phyloP scores from a whole-genome alignment of 805 yeast genomes.

The Yarrowia divulgata region DNA sequence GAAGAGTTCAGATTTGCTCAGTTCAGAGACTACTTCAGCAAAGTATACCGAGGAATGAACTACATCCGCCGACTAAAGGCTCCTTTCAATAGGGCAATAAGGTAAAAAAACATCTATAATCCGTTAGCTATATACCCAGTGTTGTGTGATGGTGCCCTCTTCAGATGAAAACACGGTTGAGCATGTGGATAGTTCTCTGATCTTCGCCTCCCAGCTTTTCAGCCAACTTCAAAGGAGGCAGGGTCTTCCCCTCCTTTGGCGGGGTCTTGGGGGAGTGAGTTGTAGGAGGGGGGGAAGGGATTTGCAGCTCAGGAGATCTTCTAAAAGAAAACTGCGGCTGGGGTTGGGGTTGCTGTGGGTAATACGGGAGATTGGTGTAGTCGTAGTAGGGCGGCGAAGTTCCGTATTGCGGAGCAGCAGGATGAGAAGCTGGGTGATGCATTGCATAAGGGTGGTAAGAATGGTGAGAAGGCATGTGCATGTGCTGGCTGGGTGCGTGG shows the following conservation, averaged over 20 bases:
- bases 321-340: slow-evolving; percentile 24
- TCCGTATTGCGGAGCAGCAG: slow-evolving; percentile 29
- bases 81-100: not conserved
- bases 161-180: slow-evolving; percentile 32
- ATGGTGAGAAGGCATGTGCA: slow-evolving; percentile 31
- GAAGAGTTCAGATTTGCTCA: too few relatives aligned
- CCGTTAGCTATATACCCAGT: slow-evolving; percentile 17
- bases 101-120: slow-evolving; percentile 6
- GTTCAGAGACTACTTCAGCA: too few relatives aligned
- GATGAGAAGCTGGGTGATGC: slow-evolving; percentile 1
- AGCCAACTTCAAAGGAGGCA: slow-evolving; percentile 27
- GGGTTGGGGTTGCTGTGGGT: slow-evolving; percentile 11
- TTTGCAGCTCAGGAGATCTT: slow-evolving; percentile 32
- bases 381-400: slow-evolving; percentile 32
- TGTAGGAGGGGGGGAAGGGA: slow-evolving; percentile 32
- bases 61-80: too few relatives aligned
- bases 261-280: slow-evolving; percentile 33
- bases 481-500: slow-evolving; percentile 18
- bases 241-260: slow-evolving; percentile 27
- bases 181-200: slow-evolving; percentile 35
- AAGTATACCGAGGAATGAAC: too few relatives aligned
- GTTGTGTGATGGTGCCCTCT: not conserved
- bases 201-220: slow-evolving; percentile 35
- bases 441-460: slow-evolving; percentile 30
- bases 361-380: slow-evolving; percentile 12